Evolutionary conservation across 345 rosid species (phyloP), one percentile per base, ranked within the genome.

Genomic region (Hibiscus mutabilis): DNA sequence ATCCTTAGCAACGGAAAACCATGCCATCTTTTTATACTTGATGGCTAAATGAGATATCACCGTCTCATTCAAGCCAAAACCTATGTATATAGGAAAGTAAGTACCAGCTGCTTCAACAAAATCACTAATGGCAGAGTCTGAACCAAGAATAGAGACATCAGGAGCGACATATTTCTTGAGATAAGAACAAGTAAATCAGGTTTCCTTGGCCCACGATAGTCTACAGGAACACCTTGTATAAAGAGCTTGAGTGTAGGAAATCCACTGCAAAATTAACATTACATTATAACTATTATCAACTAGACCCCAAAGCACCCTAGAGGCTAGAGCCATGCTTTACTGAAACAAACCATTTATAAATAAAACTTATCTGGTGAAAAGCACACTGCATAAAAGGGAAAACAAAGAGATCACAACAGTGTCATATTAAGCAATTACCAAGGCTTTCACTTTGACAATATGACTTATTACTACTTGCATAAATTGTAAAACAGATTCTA

Each of bases 81-180:
- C 98, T 22, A 90, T 77, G 76, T 73, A 90, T 70, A 95, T 67
- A 21, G 98, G 96, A 77, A 95, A 95, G 76, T 47, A 76, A 55
- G 73, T 73, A 64, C 92, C 96, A 25, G 96, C 92, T 61, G 81
- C 83, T 76, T 90, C 88, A 68, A 88, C 79, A 73, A 92, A 95
- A 18, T 90, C 94, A 19, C 62, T 82, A 46, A 92, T 69, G 1
- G 85, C 83, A 29, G 85, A 66, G 69, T 90, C 92, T 24, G 97
- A 92, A 64, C 76, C 69, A 69, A 95, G 93, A 72, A 88, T 25
- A 2, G 98, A 76, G 60, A 92, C 96, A 89, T 95, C 86, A 47
- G 96, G 91, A 76, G 99, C 92, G 47, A 95, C 92, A 71, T 89
- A 92, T 82, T 95, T 95, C 88, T 81, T 90, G 79, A 95, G 80